Percentiles rank a stretch among this genome's conserved stretches.
These are phyloP conservation scores for Eucalyptus sideroxylon DNA, from an alignment of 345 rosid genomes.

Conservation along the genomic window DNA sequence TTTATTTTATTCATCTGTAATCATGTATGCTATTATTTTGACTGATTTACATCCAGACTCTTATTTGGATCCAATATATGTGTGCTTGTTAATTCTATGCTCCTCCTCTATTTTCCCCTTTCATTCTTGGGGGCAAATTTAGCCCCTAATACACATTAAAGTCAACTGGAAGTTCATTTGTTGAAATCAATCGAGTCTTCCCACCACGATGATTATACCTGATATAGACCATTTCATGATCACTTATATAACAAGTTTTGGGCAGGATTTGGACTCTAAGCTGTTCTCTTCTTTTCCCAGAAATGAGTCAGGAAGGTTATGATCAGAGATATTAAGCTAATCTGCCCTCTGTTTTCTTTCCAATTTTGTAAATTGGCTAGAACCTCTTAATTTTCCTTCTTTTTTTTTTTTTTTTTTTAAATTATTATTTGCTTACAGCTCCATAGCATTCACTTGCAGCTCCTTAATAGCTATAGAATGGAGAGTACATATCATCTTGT, in stretches of 20 bases:
- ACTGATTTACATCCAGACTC: not conserved
- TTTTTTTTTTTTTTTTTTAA: accelerated
- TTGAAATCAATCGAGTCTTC: not conserved
- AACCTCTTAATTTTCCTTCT: not conserved
- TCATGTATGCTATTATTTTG: not conserved
- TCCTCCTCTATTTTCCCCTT: not conserved
- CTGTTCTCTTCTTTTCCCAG: not conserved
- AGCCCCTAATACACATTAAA: not conserved
- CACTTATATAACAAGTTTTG: not conserved
- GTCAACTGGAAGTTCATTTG: not conserved
- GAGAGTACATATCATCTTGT: not conserved
- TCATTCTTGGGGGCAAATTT: not conserved
- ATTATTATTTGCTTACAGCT: not conserved
- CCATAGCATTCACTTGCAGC: not conserved
- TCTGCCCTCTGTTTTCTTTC: not conserved
- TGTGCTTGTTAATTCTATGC: not conserved
- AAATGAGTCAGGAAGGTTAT: not conserved
- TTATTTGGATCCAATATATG: not conserved
- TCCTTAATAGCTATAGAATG: not conserved
- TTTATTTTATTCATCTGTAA: not conserved
- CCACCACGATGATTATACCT: not conserved
- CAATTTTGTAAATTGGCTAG: not conserved
- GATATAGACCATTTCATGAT: not conserved
- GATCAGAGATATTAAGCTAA: not conserved
- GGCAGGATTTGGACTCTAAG: not conserved